phyloP scores from a whole-genome alignment of 1,284 basidiomycete genomes.

The Ustilago tritici region DNA sequence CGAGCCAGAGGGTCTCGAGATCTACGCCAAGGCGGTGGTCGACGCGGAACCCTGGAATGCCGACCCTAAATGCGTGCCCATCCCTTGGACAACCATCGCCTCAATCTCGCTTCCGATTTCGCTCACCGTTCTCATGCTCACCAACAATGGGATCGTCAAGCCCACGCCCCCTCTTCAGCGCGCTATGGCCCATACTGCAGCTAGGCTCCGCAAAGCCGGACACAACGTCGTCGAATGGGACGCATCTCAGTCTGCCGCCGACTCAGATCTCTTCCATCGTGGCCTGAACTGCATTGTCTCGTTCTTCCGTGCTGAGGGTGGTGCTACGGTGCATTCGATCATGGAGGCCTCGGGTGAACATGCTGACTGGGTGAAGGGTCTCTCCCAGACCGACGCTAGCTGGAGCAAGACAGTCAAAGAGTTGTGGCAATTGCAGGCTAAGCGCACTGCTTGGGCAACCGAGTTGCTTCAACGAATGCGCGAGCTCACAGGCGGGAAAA shows the following conservation, averaged over 20 bases:
- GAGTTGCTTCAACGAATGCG: constrained; percentile 38
- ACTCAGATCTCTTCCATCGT: constrained; percentile 32
- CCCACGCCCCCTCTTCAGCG: constrained; percentile 80
- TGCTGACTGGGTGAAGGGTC: constrained; percentile 43
- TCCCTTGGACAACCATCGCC: constrained; percentile 49
- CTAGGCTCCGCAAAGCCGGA: constrained; percentile 76
- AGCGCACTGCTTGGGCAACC: constrained; percentile 37
- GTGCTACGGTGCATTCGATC: constrained; percentile 40
- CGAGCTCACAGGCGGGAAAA: constrained; percentile 15
- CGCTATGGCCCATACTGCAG: constrained; percentile 75
- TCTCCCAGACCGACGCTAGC: constrained; percentile 16
- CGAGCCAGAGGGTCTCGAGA: constrained; percentile 36
- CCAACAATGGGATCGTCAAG: constrained; percentile 76
- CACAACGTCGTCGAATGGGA: constrained; percentile 75
- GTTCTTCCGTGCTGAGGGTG: constrained; percentile 56
- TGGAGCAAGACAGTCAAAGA: constrained; percentile 30
- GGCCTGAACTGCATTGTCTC: constrained; percentile 20
- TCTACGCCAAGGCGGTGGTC: constrained; percentile 50
- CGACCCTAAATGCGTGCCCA: constrained; percentile 54
- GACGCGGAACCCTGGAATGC: constrained; percentile 46
- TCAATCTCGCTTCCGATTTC: constrained; percentile 7
- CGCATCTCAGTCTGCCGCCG: constrained; percentile 17
- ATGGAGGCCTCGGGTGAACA: constrained; percentile 51
- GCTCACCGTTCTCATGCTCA: constrained; percentile 77
- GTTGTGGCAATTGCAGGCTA: constrained; percentile 47